A percentile compares a stretch with the other conserved stretches of the same genome.
Evolutionary conservation across 169 alveolate species (phyloP).

Genomic region (Babesia bigemina): DNA sequence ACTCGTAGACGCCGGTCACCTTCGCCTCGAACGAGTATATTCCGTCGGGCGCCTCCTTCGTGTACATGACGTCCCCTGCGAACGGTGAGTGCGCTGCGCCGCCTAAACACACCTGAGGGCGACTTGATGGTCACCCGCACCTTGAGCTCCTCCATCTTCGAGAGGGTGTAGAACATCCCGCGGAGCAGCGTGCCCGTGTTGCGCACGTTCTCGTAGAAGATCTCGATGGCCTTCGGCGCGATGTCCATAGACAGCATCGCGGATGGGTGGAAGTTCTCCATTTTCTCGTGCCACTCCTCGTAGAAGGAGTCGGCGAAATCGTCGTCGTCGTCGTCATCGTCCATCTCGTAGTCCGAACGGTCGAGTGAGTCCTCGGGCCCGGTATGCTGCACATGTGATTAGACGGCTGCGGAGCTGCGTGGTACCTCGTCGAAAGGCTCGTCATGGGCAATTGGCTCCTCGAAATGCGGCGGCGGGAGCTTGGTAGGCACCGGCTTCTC

Average conservation of each 20-base stretch:
- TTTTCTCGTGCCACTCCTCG: conserved; percentile 64
- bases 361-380: conserved; percentile 62
- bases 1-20: conserved; percentile 53
- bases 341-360: conserved; percentile 34
- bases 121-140: conserved; percentile 46
- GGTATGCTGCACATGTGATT: conserved; percentile 6
- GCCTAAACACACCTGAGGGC: conserved; percentile 49
- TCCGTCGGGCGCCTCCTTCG: conserved; percentile 58
- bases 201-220: conserved; percentile 52
- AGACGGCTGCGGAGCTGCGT: neutral
- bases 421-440: conserved; percentile 6
- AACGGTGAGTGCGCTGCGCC: neutral
- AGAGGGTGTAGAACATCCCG: conserved; percentile 68
- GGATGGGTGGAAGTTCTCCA: conserved; percentile 66
- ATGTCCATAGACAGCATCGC: conserved; percentile 39
- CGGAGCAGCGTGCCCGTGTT: conserved; percentile 54
- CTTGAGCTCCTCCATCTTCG: conserved; percentile 44
- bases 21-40: conserved; percentile 59
- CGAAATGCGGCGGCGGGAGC: too few species aligned
- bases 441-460: neutral
- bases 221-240: conserved; percentile 51
- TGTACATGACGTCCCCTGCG: conserved; percentile 50
- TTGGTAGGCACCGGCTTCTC: neutral
- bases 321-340: conserved; percentile 43
- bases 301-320: conserved; percentile 41